Evolutionary conservation across 371 early-diverging fungal genomes (phyloP).

Genomic region (Batkoa obscura): DNA sequence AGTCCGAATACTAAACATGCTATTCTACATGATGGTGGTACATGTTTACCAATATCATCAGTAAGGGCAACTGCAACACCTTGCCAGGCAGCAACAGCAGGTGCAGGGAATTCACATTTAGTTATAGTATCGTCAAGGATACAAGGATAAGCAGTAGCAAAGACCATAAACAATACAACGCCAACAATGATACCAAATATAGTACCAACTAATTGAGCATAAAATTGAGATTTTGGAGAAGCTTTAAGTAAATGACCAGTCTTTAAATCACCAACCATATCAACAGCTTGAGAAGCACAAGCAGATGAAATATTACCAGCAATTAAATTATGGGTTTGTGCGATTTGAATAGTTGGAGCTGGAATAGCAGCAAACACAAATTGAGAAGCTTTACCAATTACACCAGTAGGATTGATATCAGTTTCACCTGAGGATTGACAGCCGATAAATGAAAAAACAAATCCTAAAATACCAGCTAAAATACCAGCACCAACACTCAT

Average conservation of each 20-base stretch:
- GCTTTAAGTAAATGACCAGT: constrained; percentile 41
- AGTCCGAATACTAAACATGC: constrained; percentile 22
- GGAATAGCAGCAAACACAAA: constrained; percentile 36
- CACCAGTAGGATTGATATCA: constrained; percentile 43
- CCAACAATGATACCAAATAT: constrained; percentile 33
- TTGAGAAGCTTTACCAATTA: constrained; percentile 43
- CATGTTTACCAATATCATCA: constrained; percentile 11
- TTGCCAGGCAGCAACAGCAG: constrained; percentile 41
- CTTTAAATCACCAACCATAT: constrained; percentile 46
- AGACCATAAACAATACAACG: constrained; percentile 36
- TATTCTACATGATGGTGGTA: constrained; percentile 12
- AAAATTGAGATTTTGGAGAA: constrained; percentile 42
- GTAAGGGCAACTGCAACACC: constrained; percentile 34
- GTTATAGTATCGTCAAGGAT: constrained; percentile 13
- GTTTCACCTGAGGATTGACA: constrained; percentile 44
- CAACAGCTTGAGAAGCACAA: constrained; percentile 38
- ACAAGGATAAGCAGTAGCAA: constrained; percentile 39
- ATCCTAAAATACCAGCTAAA: constrained; percentile 36
- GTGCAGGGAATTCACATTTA: constrained; percentile 29
- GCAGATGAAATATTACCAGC: constrained; percentile 40
- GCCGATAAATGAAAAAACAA: constrained; percentile 47
- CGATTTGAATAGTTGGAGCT: constrained; percentile 12
- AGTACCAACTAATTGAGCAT: constrained; percentile 37
- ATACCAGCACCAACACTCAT: constrained; percentile 31
- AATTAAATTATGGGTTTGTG: constrained; percentile 32